phyloP scores from a whole-genome alignment of 768 basidiomycete genomes.

The Mycena epipterygia region DNA sequence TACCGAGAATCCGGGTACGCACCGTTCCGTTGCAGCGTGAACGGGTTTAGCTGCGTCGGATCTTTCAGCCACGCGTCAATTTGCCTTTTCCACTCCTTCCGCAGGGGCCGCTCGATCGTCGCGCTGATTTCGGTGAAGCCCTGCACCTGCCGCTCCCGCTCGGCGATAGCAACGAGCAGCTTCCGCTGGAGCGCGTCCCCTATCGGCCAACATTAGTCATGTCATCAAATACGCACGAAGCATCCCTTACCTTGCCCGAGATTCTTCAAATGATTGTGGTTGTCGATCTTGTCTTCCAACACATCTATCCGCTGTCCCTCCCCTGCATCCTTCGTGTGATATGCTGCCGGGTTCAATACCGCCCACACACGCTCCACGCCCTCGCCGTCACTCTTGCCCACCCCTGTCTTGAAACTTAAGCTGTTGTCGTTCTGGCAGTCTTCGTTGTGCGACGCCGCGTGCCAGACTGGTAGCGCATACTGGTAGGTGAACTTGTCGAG shows the following conservation, averaged over 20 bases:
- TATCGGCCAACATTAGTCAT: not conserved
- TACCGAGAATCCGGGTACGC: not conserved
- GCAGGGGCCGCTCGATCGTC: not conserved
- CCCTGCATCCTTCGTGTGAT: constrained; percentile 47
- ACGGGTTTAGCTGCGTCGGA: constrained; percentile 10
- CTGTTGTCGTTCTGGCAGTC: constrained; percentile 1
- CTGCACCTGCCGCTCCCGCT: not conserved
- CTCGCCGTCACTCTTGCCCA: constrained; percentile 27
- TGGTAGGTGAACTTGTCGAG: not conserved
- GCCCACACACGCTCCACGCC: constrained; percentile 46
- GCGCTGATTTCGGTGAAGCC: constrained; percentile 2
- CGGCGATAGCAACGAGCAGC: constrained; percentile 2
- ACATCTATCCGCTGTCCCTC: constrained; percentile 38
- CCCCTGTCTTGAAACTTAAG: constrained; percentile 18
- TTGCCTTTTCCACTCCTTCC: not conserved
- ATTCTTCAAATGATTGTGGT: constrained; percentile 34
- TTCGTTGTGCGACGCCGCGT: not conserved
- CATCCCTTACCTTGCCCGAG: not conserved
- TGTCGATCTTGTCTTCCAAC: constrained; percentile 43
- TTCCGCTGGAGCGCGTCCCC: constrained; percentile 14
- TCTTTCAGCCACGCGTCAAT: constrained; percentile 16
- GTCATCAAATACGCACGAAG: not conserved
- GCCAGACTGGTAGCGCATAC: constrained; percentile 4
- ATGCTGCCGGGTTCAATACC: constrained; percentile 36
- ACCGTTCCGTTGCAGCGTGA: constrained; percentile 2